A percentile compares a stretch with the other conserved stretches of the same genome.
These are phyloP conservation scores for Nitzschia putrida DNA, from an alignment of 108 stramenopile species.

Conservation along the genomic window DNA sequence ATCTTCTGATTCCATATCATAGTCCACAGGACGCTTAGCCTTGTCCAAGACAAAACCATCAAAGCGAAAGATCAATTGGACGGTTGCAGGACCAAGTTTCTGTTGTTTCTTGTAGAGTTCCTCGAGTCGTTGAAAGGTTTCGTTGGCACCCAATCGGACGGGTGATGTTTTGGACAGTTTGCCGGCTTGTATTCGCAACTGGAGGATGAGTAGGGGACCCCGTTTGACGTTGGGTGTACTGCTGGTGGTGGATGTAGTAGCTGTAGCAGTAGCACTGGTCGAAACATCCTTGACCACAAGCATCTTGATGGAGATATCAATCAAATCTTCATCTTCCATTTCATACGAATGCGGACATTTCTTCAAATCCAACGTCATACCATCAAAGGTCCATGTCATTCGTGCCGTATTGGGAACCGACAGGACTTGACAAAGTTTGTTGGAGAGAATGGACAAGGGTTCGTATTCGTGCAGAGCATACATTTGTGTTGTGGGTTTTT, in stretches of 20 bases:
- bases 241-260: neutral
- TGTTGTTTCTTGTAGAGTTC: conserved; percentile 2
- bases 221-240: neutral
- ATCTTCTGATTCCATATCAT: conserved; percentile 59
- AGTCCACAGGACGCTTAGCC: conserved; percentile 30
- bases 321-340: conserved; percentile 71
- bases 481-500: conserved; percentile 2
- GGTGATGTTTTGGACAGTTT: neutral
- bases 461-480: conserved; percentile 37
- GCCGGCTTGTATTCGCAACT: neutral
- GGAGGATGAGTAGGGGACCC: conserved; percentile 4
- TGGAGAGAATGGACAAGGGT: conserved; percentile 18
- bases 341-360: conserved; percentile 62
- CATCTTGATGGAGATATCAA: conserved; percentile 42
- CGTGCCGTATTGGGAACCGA: conserved; percentile 14
- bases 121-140: conserved; percentile 4
- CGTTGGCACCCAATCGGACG: neutral
- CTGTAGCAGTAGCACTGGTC: conserved; percentile 2
- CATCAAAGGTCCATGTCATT: conserved; percentile 50
- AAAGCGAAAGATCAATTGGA: conserved; percentile 24
- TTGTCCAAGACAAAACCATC: conserved; percentile 47
- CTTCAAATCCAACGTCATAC: conserved; percentile 42
- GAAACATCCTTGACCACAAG: conserved; percentile 17
- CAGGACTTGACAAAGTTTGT: conserved; percentile 28
- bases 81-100: neutral